These are phyloP conservation scores for Neopestalotiopsis sp. DNA, from an alignment of 2,329 filamentous ascomycete genomes.

Conservation along the genomic window DNA sequence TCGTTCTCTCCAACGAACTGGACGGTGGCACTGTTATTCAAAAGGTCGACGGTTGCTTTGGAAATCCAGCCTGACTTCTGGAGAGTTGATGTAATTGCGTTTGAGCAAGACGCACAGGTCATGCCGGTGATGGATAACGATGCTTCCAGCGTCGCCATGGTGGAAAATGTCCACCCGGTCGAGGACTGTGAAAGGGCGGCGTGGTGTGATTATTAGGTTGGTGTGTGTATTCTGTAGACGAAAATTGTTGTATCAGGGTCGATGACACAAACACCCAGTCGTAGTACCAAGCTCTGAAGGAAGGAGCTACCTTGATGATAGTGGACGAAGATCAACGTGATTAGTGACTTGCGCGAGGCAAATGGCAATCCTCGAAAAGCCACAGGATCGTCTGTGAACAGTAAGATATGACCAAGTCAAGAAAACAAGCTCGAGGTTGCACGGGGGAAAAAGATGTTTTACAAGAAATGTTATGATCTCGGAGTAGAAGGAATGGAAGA, in stretches of 20 bases:
- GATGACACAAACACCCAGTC: too few relatives aligned
- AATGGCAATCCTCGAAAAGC: too few relatives aligned
- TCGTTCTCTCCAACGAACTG: conserved; percentile 54
- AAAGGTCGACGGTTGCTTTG: conserved; percentile 65
- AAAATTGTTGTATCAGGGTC: not conserved
- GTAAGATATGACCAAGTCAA: too few relatives aligned
- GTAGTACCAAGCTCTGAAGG: not conserved
- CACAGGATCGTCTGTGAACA: too few relatives aligned
- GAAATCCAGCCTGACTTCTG: conserved; percentile 63
- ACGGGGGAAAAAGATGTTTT: too few relatives aligned
- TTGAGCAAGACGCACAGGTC: conserved; percentile 74
- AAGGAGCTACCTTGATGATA: not conserved
- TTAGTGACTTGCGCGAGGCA: too few relatives aligned
- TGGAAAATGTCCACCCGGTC: conserved; percentile 5
- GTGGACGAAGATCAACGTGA: not conserved
- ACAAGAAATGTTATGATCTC: too few relatives aligned
- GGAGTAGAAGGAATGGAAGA: too few relatives aligned
- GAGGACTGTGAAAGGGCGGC: not conserved
- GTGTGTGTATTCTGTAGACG: not conserved
- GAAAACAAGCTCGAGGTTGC: too few relatives aligned
- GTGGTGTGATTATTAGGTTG: not conserved
- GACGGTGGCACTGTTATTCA: conserved; percentile 70
- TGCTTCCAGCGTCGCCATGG: conserved; percentile 33
- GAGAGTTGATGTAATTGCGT: conserved; percentile 65
- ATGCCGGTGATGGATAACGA: conserved; percentile 69